Percentiles rank a stretch among this genome's conserved stretches.
Evolutionary conservation across 78 protist species (phyloP).

Genomic region (Cyanophora paradoxa): DNA sequence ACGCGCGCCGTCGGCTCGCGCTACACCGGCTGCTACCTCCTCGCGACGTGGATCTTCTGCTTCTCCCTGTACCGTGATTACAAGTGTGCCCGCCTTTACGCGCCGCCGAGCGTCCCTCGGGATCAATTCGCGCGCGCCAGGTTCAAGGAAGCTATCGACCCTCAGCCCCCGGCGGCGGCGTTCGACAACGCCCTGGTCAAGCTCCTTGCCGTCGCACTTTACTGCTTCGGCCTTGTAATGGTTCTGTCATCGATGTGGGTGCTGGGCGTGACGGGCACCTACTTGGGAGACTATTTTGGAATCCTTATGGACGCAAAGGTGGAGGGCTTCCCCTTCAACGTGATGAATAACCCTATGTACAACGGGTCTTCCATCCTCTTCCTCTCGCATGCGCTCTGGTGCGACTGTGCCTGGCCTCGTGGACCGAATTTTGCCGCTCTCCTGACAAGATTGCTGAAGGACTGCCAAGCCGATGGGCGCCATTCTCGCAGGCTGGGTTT

Average conservation of each 20-base stretch:
- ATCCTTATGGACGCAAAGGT: slow-evolving; percentile 67
- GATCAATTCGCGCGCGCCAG: neutral
- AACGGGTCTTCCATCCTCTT: slow-evolving; percentile 63
- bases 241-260: slow-evolving; percentile 38
- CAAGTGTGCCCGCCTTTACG: slow-evolving; percentile 19
- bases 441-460: neutral
- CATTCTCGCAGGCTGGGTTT: slow-evolving; percentile 26
- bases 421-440: neutral
- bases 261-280: slow-evolving; percentile 81
- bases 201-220: neutral
- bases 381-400: slow-evolving; percentile 38
- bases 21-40: slow-evolving; percentile 42
- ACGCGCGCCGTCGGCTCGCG: slow-evolving; percentile 35
- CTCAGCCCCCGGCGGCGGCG: slow-evolving; percentile 11
- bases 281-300: slow-evolving; percentile 79
- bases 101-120: neutral
- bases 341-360: slow-evolving; percentile 76
- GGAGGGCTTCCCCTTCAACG: slow-evolving; percentile 76
- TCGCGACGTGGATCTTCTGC: slow-evolving; percentile 46
- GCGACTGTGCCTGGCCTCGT: neutral
- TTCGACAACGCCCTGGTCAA: slow-evolving; percentile 8
- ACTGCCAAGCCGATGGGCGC: slow-evolving; percentile 44
- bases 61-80: slow-evolving; percentile 32
- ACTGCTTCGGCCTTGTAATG: slow-evolving; percentile 43
- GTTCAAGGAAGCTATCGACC: slow-evolving; percentile 37